Base-by-base conservation (phyloP, 441 rosid species). In the Theobroma grandiflorum region DNA sequence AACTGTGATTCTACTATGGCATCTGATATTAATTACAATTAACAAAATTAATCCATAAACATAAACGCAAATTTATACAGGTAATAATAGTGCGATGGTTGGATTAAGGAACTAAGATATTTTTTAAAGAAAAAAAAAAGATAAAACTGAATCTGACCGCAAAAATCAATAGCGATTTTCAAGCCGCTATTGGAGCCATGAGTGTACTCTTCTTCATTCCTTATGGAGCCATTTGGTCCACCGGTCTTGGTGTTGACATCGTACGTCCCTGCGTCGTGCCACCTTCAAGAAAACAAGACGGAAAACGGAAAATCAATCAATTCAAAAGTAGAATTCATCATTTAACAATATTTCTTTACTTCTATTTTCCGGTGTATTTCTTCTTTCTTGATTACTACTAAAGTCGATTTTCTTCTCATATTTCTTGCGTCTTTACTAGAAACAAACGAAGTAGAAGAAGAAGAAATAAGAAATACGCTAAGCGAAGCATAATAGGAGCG, bases 191-290 rank as follows among this genome's bases (percentile, higher is more conserved):
- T 96, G 65, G 95, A 75, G 79, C 93, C 96, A 72, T 95, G 98
- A 73, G 83, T 69, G 78, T n/a, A 82, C 87, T 96, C 99, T 73
- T 95, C 98, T 64, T 94, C 96, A 74, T 86, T 92, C 86, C 96
- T 87, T 22, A 96, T 95, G 20, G 99, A 96, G 74, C 97, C 99
- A 84, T 93, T 95, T 35, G 98, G 88, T 78, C 96, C 99, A 31
- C 97, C 98, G 4, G 98, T 96, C 83, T 90, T 96, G 64, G 96
- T 84, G 75, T 69, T 88, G 79, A 84, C 96, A 84, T 93, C 98
- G 65, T 92, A 92, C 3, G 99, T 95, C 72, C 98, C 98, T 4
- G 98, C 98, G 42, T 96, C 98, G 76, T 93, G 98, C 99, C 99
- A 96, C 72, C 99, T 96, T 83, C 82, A 86, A 47, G 20, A 78